Base-by-base conservation (phyloP, 148 eudicot genomes). In the Pouteria glomerata region DNA sequence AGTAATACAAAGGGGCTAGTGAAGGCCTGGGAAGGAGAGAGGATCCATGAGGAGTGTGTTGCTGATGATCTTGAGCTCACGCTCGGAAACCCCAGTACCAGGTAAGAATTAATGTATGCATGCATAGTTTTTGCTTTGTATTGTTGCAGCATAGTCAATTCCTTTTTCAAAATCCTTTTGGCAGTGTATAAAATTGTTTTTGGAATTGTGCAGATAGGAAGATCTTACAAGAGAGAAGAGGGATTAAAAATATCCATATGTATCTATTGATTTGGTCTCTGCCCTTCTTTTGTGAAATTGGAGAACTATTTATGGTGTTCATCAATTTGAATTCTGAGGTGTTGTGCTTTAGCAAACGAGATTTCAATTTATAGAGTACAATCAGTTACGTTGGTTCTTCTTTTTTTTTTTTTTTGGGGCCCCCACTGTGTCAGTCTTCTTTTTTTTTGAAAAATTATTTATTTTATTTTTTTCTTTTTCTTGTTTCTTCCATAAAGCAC, bases 31-130 rank as follows among this genome's bases (percentile, higher is more conserved):
- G 98, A 93, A 82, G 98, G 98, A 30, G 98, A 93, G 81, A 85
- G 89, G 52, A 93, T 93, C 34, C 98, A 93, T 3, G 98, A 93
- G 70, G 98, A 90, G 73, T 93, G 98, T 71, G 90, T 79, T 31
- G 83, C 97, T n/a, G 98, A 93, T 85, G 98, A 93, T 66, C 98
- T 93, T 62, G 97, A 93, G 78, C 94, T 93, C 74, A 93, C 96
- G 8, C 96, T 90, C 33, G 96, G 96, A 63, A 90, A 77, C 72
- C 85, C 94, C 55, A 83, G 75, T 71, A 81, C 89, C 68, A 84
- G 90, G 91, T 86, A 69, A 59, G 72, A 57, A 13, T 13, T 14
- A 29, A 39, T 53, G 33, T 62, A 11, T 45, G 14, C 12, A 23
- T 42, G 12, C 37, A 23, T 44, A 8, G 74, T n/a, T n/a, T n/a